Evolutionary conservation across 1,139 yeast genomes (phyloP), one percentile per base, ranked within the genome.

Genomic region (Lizanozyma gosingica): DNA sequence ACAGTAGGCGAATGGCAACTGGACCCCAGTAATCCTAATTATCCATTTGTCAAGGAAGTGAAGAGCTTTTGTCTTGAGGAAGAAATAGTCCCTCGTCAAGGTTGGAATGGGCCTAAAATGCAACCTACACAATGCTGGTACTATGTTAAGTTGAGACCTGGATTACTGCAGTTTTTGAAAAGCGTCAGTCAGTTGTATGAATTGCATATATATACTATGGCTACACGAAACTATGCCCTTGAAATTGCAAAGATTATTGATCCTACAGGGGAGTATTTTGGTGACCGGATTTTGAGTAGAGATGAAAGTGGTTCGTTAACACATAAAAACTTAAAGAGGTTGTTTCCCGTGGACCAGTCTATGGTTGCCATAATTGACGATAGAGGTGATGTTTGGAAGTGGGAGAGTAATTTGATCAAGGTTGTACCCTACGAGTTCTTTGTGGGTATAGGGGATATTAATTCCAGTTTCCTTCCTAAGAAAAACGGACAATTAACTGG

Each of bases 311-410:
- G 97, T 0, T 84, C 92, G 6, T 64, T 90, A 47, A 83, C 95
- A 3, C 96, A 86, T 51, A 94, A 94, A 56, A 86, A 92, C 37
- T 67, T 94, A 46, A 82, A 84, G 53, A 69, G 98, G 45, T 66
- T 94, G 40, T 94, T 94, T 55, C 99, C 98, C 0, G 95, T 92
- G 3, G 95, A 92, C 48, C 95, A 95, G 34, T 82, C 94, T 14
- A 85, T 92, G 96, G 98, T 92, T 37, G 94, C 87, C 2, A 83
- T 92, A 37, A 92, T 92, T 45, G 99, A 92, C 60, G 99, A 92
- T 57, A 76, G 99, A 57, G 98, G 97, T 3, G 99, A 92, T 59
- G 98, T 92, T 9, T 92, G 99, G 99, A 87, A 85, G 55, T 92
- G 98, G 98, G 86, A 88, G 48, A 81, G 84, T 18, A 90, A 92